These are phyloP conservation scores for Alternaria arborescens DNA, from an alignment of 2,329 filamentous ascomycete genomes.

Conservation along the genomic window DNA sequence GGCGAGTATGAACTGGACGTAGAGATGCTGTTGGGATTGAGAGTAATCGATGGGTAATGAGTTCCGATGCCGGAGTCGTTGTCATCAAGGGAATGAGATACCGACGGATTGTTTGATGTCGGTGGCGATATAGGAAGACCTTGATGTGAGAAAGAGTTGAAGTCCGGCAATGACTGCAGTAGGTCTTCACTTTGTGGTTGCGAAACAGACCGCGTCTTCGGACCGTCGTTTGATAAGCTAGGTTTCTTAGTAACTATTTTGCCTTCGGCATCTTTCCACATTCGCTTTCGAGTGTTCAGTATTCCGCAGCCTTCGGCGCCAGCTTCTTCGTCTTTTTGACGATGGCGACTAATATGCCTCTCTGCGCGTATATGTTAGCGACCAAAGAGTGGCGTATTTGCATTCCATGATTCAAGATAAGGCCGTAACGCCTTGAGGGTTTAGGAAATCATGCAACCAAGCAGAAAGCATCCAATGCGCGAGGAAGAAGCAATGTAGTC, in stretches of 20 bases:
- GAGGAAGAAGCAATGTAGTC: background rate
- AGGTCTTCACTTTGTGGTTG: slow-evolving; percentile 17
- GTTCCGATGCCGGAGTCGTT: slow-evolving; percentile 39
- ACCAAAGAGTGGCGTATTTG: background rate
- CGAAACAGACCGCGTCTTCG: slow-evolving; percentile 14
- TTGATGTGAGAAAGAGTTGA: slow-evolving; percentile 32
- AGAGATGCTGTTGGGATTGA: slow-evolving; percentile 31
- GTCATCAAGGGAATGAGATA: slow-evolving; percentile 39
- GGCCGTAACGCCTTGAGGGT: background rate
- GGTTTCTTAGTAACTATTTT: slow-evolving; percentile 60
- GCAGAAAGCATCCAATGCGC: background rate
- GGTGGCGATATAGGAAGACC: slow-evolving; percentile 47
- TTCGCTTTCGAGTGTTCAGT: slow-evolving; percentile 61
- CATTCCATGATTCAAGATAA: background rate
- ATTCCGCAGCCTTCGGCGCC: slow-evolving; percentile 61
- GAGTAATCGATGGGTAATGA: slow-evolving; percentile 26
- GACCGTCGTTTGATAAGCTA: slow-evolving; percentile 21
- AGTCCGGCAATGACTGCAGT: slow-evolving; percentile 31
- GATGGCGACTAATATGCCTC: slow-evolving; percentile 64
- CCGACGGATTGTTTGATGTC: slow-evolving; percentile 41
- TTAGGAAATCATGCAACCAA: too few relatives aligned
- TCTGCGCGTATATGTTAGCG: slow-evolving; percentile 52
- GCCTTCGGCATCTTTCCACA: slow-evolving; percentile 64
- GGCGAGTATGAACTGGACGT: slow-evolving; percentile 34
- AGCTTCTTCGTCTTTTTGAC: slow-evolving; percentile 65